A percentile compares a stretch with the other conserved stretches of the same genome.
phyloP scores from a whole-genome alignment of 805 yeast species.

The Phaffomyces antillensis region DNA sequence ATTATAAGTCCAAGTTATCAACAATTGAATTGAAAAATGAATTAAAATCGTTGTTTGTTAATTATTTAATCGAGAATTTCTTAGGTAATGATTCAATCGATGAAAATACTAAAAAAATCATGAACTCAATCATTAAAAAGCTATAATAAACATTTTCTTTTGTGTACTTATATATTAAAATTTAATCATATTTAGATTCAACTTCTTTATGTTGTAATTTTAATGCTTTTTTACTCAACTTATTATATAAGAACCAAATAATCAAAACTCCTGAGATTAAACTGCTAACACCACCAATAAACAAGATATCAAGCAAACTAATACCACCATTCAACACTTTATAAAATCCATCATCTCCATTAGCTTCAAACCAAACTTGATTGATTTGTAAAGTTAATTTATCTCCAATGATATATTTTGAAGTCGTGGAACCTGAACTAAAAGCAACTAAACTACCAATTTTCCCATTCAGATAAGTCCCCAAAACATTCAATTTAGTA shows the following conservation, averaged over 20 bases:
- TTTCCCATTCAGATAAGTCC: slow-evolving; percentile 19
- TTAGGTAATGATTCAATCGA: slow-evolving; percentile 22
- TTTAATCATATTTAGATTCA: slow-evolving; percentile 8
- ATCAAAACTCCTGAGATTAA: slow-evolving; percentile 3
- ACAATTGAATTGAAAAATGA: slow-evolving; percentile 24
- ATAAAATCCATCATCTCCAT: slow-evolving; percentile 1
- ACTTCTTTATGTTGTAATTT: slow-evolving; percentile 8
- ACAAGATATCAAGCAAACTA: not conserved
- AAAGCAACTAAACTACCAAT: slow-evolving; percentile 39
- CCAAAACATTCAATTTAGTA: slow-evolving; percentile 43
- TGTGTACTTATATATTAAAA: no score
- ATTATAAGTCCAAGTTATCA: slow-evolving; percentile 40
- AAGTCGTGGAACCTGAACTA: slow-evolving; percentile 48
- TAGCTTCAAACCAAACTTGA: slow-evolving; percentile 43
- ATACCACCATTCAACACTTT: not conserved
- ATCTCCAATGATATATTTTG: slow-evolving; percentile 62
- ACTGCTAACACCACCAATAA: slow-evolving; percentile 4
- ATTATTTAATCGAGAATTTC: slow-evolving; percentile 24
- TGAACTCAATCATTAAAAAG: slow-evolving; percentile 20
- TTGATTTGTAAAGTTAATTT: slow-evolving; percentile 48
- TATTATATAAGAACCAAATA: slow-evolving; percentile 5
- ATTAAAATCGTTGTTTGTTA: slow-evolving; percentile 29
- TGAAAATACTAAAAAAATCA: slow-evolving; percentile 16
- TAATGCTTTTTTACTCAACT: slow-evolving; percentile 6
- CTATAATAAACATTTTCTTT: slow-evolving; percentile 3